Percentiles rank a stretch among this genome's conserved stretches.
phyloP scores from a whole-genome alignment of 2,329 filamentous ascomycete genomes.

The Immersiporthe knoxdaviesiana region DNA sequence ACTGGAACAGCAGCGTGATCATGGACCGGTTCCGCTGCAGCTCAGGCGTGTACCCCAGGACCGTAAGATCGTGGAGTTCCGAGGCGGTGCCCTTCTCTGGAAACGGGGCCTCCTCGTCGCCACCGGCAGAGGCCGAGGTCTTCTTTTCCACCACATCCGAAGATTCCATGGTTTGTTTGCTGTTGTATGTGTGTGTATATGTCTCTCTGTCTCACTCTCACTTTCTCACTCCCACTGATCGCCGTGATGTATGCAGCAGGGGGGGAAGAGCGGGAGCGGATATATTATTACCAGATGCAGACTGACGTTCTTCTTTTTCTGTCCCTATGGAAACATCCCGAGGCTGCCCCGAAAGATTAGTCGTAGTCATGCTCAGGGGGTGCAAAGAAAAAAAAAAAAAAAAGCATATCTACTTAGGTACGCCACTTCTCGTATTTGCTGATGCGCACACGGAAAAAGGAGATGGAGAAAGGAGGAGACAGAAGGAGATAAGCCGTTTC shows the following conservation, averaged over 20 bases:
- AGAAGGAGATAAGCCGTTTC: slow-evolving; percentile 16
- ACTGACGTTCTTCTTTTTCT: neutral
- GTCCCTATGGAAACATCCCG: neutral
- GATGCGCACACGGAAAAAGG: neutral
- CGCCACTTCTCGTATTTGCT: neutral
- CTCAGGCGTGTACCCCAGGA: slow-evolving; percentile 61
- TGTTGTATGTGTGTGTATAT: neutral
- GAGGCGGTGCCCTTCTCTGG: slow-evolving; percentile 22
- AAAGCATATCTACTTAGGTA: slow-evolving; percentile 4
- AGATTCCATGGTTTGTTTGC: slow-evolving; percentile 11
- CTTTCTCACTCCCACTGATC: too few relatives aligned
- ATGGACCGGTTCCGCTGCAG: slow-evolving; percentile 62
- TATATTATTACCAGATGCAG: neutral
- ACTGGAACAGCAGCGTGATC: slow-evolving; percentile 63
- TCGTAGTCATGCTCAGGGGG: neutral
- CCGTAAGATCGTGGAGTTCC: slow-evolving; percentile 39
- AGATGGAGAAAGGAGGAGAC: neutral
- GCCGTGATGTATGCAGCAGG: neutral
- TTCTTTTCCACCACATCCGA: slow-evolving; percentile 15
- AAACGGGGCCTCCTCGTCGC: slow-evolving; percentile 16
- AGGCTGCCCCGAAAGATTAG: neutral
- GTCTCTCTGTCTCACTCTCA: neutral
- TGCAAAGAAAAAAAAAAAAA: neutral
- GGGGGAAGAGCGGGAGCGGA: neutral
- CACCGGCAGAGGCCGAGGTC: slow-evolving; percentile 12